These are phyloP conservation scores for Asterophora lycoperdoides DNA, from an alignment of 768 basidiomycete genomes.

Conservation along the genomic window DNA sequence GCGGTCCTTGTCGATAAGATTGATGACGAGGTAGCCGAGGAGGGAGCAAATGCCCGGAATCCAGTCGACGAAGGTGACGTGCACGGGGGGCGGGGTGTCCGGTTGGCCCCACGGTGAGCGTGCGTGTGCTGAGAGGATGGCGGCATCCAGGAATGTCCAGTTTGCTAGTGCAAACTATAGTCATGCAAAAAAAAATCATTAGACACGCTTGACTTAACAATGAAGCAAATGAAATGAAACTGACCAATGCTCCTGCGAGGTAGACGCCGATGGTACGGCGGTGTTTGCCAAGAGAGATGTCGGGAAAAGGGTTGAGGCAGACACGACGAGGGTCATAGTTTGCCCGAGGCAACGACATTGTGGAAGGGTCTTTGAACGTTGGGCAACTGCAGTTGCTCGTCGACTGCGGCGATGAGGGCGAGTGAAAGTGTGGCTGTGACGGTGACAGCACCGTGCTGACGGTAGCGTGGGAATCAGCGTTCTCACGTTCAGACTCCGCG, in stretches of 20 bases:
- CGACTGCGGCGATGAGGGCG: constrained; percentile 11
- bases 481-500: background rate
- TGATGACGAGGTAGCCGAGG: constrained; percentile 88
- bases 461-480: constrained; percentile 25
- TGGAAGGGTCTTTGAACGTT: no score
- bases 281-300: constrained; percentile 68
- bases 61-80: constrained; percentile 95
- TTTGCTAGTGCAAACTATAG: constrained; percentile 89
- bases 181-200: background rate
- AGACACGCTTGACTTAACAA: background rate
- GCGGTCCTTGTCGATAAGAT: constrained; percentile 92
- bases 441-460: constrained; percentile 18
- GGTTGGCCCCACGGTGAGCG: constrained; percentile 69
- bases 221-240: constrained; percentile 30
- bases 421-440: constrained; percentile 13
- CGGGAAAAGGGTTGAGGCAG: constrained; percentile 84
- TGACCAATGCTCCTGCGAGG: constrained; percentile 84
- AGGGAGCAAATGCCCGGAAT: constrained; percentile 92
- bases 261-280: constrained; percentile 85
- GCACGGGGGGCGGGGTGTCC: constrained; percentile 55
- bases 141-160: constrained; percentile 94
- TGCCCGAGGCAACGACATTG: constrained; percentile 67
- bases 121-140: constrained; percentile 84
- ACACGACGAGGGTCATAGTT: constrained; percentile 86
- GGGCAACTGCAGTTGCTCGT: constrained; percentile 1